Conservation (phyloP, 352 stramenopile genomes). For the Thalassiosira gravida region DNA sequence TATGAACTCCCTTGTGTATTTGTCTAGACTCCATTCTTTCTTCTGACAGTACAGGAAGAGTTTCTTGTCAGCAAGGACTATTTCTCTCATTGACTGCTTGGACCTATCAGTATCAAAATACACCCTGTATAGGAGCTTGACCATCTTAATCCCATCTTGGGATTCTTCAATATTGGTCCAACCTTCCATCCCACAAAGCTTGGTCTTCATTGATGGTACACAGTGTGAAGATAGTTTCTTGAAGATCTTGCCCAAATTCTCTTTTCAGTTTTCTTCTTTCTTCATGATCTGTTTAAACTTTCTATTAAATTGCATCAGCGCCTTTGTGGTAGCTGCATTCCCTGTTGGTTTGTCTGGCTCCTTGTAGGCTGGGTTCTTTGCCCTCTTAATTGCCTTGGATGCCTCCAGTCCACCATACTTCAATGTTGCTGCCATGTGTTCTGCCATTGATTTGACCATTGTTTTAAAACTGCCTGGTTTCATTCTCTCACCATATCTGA, state of each 20-base stretch:
- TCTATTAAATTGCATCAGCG: neutral
- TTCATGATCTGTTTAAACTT: neutral
- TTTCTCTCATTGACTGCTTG: neutral
- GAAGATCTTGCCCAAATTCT: neutral
- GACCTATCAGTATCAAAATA: neutral
- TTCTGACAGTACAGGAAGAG: neutral
- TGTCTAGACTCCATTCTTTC: neutral
- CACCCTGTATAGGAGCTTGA: neutral
- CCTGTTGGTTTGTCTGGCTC: neutral
- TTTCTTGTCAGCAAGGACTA: neutral
- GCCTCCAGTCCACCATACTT: neutral
- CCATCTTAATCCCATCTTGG: neutral
- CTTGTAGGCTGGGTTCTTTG: neutral
- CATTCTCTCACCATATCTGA: neutral
- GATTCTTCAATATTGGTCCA: neutral
- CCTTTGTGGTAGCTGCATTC: neutral
- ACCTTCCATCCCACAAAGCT: neutral
- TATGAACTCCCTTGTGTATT: neutral
- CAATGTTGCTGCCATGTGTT: neutral
- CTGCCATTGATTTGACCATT: neutral
- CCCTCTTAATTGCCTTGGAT: neutral
- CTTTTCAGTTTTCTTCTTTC: neutral
- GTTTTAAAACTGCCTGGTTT: neutral
- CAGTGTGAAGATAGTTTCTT: neutral
- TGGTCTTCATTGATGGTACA: neutral